Evolutionary conservation across 768 basidiomycete species (phyloP).

Genomic region (Lactarius deliciosus): DNA sequence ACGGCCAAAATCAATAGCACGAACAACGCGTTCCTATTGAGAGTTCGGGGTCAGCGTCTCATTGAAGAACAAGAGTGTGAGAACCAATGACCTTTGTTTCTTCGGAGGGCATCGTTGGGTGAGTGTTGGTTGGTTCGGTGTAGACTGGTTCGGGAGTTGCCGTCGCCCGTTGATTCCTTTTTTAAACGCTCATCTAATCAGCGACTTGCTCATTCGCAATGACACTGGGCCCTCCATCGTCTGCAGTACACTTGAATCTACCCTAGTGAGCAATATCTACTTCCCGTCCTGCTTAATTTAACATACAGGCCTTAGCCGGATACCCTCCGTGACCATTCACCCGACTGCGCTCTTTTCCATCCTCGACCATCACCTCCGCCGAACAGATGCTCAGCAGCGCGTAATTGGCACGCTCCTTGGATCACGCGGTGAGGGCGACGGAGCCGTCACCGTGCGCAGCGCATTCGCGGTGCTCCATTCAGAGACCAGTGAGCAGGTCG

Average conservation of each 20-base stretch:
- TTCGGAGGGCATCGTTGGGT: conserved; percentile 73
- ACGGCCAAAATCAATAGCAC: conserved; percentile 76
- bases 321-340: conserved; percentile 78
- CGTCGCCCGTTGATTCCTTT: background rate
- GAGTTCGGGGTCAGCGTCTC: background rate
- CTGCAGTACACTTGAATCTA: conserved; percentile 45
- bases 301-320: conserved; percentile 46
- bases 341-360: conserved; percentile 93
- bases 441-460: conserved; percentile 69
- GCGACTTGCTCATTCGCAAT: conserved; percentile 34
- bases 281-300: background rate
- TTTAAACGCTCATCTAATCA: background rate
- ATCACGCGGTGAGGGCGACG: conserved; percentile 54
- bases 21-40: conserved; percentile 74
- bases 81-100: conserved; percentile 72
- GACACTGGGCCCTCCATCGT: conserved; percentile 48
- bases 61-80: background rate
- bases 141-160: conserved; percentile 33
- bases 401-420: conserved; percentile 97
- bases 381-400: conserved; percentile 75
- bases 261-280: conserved; percentile 37
- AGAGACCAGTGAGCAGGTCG: conserved; percentile 89
- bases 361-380: conserved; percentile 94
- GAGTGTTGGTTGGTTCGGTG: conserved; percentile 24
- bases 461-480: conserved; percentile 92